These are phyloP conservation scores for Fusarium praegraminearum DNA, from an alignment of 2,329 filamentous ascomycete genomes.

Conservation along the genomic window DNA sequence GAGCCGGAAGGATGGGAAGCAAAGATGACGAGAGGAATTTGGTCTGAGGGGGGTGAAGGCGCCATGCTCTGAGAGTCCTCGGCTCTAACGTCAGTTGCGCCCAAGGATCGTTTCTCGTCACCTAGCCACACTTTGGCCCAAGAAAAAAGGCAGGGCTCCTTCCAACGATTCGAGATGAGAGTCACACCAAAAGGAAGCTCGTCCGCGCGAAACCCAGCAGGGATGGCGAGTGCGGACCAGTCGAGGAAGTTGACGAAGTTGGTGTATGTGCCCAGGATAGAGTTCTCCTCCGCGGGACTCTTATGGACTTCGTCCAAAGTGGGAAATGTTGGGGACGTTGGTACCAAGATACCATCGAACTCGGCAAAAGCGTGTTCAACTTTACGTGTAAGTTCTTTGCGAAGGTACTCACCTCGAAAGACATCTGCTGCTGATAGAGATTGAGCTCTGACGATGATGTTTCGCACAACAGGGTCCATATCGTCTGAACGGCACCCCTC, in stretches of 20 bases:
- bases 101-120: slow-evolving; percentile 39
- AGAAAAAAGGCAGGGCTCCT: slow-evolving; percentile 49
- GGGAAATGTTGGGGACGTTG: slow-evolving; percentile 65
- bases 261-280: slow-evolving; percentile 66
- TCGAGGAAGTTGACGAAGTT: slow-evolving; percentile 73
- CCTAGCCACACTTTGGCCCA: slow-evolving; percentile 50
- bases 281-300: slow-evolving; percentile 67
- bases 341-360: slow-evolving; percentile 66
- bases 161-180: slow-evolving; percentile 53
- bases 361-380: slow-evolving; percentile 55
- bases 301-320: slow-evolving; percentile 63
- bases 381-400: slow-evolving; percentile 55
- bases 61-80: slow-evolving; percentile 1
- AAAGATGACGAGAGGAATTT: slow-evolving; percentile 50
- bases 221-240: slow-evolving; percentile 65
- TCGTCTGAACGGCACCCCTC: slow-evolving; percentile 45
- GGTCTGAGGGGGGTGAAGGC: not conserved
- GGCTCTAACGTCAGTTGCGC: slow-evolving; percentile 44
- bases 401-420: slow-evolving; percentile 56
- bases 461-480: slow-evolving; percentile 54
- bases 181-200: slow-evolving; percentile 56
- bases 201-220: slow-evolving; percentile 58
- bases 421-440: slow-evolving; percentile 60
- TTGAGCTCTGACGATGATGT: slow-evolving; percentile 55
- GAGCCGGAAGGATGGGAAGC: slow-evolving; percentile 54